Evolutionary conservation across 179 eudicot species (phyloP).

Genomic region (Heliamphora pulchella): DNA sequence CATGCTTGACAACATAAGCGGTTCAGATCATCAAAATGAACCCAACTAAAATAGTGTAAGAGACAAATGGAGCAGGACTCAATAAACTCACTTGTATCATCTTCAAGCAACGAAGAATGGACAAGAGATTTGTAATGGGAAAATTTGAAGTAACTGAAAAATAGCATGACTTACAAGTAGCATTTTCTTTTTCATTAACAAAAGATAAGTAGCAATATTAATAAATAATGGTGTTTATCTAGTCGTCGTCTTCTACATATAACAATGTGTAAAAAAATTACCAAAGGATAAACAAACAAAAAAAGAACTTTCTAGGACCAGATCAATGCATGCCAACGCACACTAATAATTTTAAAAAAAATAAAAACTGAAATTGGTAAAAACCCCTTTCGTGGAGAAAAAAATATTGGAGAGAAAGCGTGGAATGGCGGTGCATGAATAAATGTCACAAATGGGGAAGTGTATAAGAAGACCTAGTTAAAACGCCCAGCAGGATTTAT

Average conservation of each 20-base stretch:
- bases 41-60: no score
- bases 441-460: not conserved
- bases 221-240: not conserved
- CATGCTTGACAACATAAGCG: no score
- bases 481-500: constrained; percentile 42
- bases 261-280: not conserved
- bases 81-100: not conserved
- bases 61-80: no score
- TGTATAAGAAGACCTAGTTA: constrained; percentile 16
- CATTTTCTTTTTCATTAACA: no score
- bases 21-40: no score
- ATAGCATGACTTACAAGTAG: not conserved
- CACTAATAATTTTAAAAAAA: no score
- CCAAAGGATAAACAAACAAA: not conserved
- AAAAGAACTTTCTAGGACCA: not conserved
- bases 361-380: not conserved
- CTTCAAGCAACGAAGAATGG: not conserved
- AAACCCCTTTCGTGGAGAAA: not conserved
- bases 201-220: not conserved
- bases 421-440: not conserved
- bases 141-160: not conserved
- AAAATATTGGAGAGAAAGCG: not conserved
- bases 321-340: not conserved
- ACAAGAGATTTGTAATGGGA: not conserved
- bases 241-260: not conserved